phyloP scores from a whole-genome alignment of 2,329 filamentous ascomycete species.

The Orbilia ellipsospora region DNA sequence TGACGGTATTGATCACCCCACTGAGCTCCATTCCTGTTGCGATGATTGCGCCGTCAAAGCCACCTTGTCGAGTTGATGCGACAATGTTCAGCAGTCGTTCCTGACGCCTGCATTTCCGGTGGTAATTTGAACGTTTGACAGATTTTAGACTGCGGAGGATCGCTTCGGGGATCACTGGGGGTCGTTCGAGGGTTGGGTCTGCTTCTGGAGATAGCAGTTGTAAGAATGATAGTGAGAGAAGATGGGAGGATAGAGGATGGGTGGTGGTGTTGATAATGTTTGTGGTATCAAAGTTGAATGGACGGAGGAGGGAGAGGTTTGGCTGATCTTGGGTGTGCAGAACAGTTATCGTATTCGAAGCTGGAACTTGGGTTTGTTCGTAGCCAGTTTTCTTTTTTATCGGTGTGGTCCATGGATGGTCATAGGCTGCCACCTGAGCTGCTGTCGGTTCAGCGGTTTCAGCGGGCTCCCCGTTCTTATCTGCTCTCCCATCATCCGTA shows the following conservation, averaged over 20 bases:
- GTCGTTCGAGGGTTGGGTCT: constrained; percentile 79
- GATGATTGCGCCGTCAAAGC: constrained; percentile 84
- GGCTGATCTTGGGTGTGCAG: constrained; percentile 85
- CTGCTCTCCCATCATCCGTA: constrained; percentile 32
- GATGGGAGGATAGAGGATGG: constrained; percentile 83
- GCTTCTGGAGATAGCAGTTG: constrained; percentile 82
- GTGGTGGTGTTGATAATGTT: constrained; percentile 70
- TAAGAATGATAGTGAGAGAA: constrained; percentile 89
- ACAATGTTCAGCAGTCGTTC: constrained; percentile 77
- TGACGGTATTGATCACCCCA: constrained; percentile 77
- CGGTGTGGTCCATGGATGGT: constrained; percentile 32
- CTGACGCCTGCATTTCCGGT: constrained; percentile 88
- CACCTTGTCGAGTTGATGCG: constrained; percentile 77
- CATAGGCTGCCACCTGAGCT: constrained; percentile 15
- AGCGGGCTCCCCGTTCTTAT: constrained; percentile 32
- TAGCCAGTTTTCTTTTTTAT: constrained; percentile 61
- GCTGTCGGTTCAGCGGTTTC: constrained; percentile 16
- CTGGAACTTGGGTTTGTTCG: constrained; percentile 70
- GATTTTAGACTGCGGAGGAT: constrained; percentile 78
- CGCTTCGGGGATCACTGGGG: constrained; percentile 70
- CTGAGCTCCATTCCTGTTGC: constrained; percentile 84
- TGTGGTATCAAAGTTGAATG: constrained; percentile 84
- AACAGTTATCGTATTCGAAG: constrained; percentile 80
- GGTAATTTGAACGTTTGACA: constrained; percentile 84
- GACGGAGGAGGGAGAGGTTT: constrained; percentile 86